Percentiles rank a stretch among this genome's conserved stretches.
Conservation (phyloP, 208 protist species). For the Vickermania ingenoplastis region DNA sequence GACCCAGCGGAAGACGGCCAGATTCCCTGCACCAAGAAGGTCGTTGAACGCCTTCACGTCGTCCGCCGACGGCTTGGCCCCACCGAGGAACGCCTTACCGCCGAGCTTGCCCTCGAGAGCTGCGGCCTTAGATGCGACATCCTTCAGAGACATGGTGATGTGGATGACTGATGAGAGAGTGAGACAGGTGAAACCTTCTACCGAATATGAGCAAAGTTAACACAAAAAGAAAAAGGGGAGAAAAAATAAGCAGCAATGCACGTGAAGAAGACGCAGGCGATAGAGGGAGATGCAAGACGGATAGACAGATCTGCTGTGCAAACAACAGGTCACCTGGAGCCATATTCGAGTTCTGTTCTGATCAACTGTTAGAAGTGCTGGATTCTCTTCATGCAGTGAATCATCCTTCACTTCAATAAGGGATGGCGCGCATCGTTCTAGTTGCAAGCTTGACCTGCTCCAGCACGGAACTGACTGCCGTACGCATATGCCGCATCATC, state of each 20-base stretch:
- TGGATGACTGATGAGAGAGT: neutral
- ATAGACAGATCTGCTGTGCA: too few species aligned
- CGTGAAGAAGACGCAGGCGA: neutral
- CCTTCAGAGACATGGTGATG: constrained; percentile 44
- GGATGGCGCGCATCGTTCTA: constrained; percentile 37
- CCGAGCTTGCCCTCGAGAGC: constrained; percentile 43
- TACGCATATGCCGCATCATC: constrained; percentile 23
- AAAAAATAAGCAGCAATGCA: constrained; percentile 12
- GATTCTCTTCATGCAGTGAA: neutral
- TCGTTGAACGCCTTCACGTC: constrained; percentile 69
- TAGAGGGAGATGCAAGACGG: neutral
- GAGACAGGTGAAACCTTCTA: neutral
- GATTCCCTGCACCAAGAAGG: constrained; percentile 41
- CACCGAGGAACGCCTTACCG: constrained; percentile 56
- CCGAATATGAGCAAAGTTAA: neutral
- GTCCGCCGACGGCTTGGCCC: constrained; percentile 47
- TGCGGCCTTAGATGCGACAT: constrained; percentile 37
- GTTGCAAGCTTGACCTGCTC: constrained; percentile 45
- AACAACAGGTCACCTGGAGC: too few species aligned
- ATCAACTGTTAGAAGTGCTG: neutral
- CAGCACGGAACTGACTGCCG: constrained; percentile 26
- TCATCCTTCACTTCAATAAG: constrained; percentile 11
- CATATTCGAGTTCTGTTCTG: too few species aligned
- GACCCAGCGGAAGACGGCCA: constrained; percentile 51
- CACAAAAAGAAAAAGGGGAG: constrained; percentile 11